Base-by-base conservation (phyloP, 2,329 filamentous ascomycete species). In the Nigrograna mackinnonii region DNA sequence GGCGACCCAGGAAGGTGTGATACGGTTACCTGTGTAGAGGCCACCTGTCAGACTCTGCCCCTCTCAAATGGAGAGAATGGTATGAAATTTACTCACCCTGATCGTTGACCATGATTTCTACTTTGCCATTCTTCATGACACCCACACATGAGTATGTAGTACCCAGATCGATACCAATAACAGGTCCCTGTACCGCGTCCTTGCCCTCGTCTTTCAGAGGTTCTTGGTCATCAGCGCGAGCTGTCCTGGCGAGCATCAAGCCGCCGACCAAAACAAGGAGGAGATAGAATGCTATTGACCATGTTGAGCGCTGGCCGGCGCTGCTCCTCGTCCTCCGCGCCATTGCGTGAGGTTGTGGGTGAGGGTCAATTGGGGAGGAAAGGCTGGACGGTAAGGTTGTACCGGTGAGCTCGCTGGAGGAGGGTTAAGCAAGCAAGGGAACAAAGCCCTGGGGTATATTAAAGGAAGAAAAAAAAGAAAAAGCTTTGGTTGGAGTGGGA, bases 281-380 rank as follows among this genome's bases (percentile, higher is more conserved):
- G 63, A 96, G 86, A 79, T 96, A 96, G 77, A 91, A 86, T 73
- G 96, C 78, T 69, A 94, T 83, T 76, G 82, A 90, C 91, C 80
- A 96, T 79, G 85, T 86, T 78, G 78, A 91, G 70, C 80, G 84
- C 80, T 82, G 86, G 78, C 75, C 82, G 79, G 77, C 81, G 79
- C 78, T 80, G 78, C 78, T 80, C 67, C 73, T 69, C 68, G 83
- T 85, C 67, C 77, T 73, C 64, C 78, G 73, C 63, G 79, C 75
- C 80, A 84, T 84, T 60, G 60, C 75, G 71, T 52, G 47, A 51
- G 50, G 57, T 50, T 54, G 53, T 52, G 42, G 36, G 39, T 37
- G 39, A 39, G 43, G 51, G 53, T 49, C 44, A 39, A 28, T 22
- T 7, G 16, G 39, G 33, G 40, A 45, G 46, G 44, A 36, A n/a